Evolutionary conservation across 2,329 filamentous ascomycete species (phyloP), one percentile per base, ranked within the genome.

Genomic region (Pyrenophora seminiperda): DNA sequence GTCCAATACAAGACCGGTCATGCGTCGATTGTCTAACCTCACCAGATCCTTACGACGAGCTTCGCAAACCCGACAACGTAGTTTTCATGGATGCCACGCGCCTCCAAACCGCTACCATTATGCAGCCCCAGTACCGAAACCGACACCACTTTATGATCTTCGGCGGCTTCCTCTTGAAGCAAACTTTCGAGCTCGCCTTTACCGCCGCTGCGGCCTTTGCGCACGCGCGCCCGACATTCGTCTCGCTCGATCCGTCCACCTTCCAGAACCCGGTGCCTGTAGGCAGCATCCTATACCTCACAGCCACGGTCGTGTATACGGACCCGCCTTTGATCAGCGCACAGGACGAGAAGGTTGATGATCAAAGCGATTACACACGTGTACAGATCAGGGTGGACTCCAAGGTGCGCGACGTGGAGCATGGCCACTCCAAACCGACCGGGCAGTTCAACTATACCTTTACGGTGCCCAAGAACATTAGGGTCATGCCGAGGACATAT

Each of bases 381-480:
- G 81, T 90, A 7, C 87, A 90, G 63, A 83, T 90, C 7, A 81
- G 87, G 6, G 85, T 90, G 11, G 85, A 89, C 66, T 85, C 84
- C 27, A 88, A 88, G 66, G 87, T 90, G 11, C 77, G 86, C 15
- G 83, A 90, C 63, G 84, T 90, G 22, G 86, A 89, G 72, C 86
- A 89, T 62, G 85, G 84, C 5, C 79, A 80, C 40, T 82, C 83
- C 18, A 86, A 83, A 63, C 81, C 85, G 2, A 90, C 87, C 0
- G 88, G 88, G 4, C 85, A 88, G 61, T 90, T 91, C 75, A 88
- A 89, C 62, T 90, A 90, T 66, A 90, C 87, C 0, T 89, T 89
- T 66, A 77, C 61, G 2, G 84, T 89, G 2, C 81, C 85, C 47
- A 82, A 79, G 62, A 81, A 86, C 59, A 77, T 89, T 37, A 80